Conservation (phyloP, 1,284 basidiomycete species). For the Microbotryum silenes-acaulis region DNA sequence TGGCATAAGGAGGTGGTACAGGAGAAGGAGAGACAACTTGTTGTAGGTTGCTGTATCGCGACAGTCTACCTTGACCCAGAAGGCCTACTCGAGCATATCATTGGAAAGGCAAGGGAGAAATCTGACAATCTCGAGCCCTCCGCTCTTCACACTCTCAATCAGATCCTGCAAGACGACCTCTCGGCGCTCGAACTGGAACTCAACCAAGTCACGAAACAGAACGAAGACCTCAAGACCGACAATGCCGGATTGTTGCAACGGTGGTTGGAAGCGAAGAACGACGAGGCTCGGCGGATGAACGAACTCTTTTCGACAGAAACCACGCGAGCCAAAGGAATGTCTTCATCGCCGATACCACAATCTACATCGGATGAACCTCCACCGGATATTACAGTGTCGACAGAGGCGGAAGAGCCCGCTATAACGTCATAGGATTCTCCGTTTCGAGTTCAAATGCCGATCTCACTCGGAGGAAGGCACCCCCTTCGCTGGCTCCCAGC, state of each 20-base stretch:
- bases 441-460: too few relatives aligned
- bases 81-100: background rate
- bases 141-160: background rate
- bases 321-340: too few relatives aligned
- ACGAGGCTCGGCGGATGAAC: slow-evolving; percentile 91
- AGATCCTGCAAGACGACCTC: slow-evolving; percentile 93
- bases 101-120: background rate
- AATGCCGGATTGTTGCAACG: slow-evolving; percentile 89
- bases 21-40: slow-evolving; percentile 61
- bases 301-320: slow-evolving; percentile 41
- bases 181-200: slow-evolving; percentile 82
- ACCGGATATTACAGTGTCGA: too few relatives aligned
- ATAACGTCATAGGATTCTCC: too few relatives aligned
- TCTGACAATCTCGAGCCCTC: too few relatives aligned
- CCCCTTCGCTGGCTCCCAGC: too few relatives aligned
- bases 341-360: too few relatives aligned
- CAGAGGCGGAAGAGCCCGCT: too few relatives aligned
- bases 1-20: slow-evolving; percentile 71
- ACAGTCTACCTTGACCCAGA: too few relatives aligned
- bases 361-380: too few relatives aligned
- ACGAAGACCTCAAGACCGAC: slow-evolving; percentile 74
- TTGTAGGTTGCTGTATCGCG: slow-evolving; percentile 13
- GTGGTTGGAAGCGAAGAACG: slow-evolving; percentile 90
- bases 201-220: slow-evolving; percentile 76
- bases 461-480: too few relatives aligned